These are phyloP conservation scores for Candida hungchunana DNA, from an alignment of 805 yeast species.

Conservation along the genomic window DNA sequence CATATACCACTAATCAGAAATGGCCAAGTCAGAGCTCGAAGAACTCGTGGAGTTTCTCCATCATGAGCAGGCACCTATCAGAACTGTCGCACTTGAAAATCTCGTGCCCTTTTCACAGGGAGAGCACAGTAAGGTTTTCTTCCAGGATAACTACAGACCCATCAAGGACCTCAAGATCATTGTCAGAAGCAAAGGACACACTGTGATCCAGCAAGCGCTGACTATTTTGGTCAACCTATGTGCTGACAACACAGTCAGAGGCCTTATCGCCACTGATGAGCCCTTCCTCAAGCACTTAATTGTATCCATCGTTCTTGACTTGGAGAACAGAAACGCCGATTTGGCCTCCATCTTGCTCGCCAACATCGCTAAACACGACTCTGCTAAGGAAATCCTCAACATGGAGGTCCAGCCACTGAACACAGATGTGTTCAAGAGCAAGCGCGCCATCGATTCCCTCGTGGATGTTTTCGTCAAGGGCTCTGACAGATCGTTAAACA, in stretches of 20 bases:
- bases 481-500: conserved; percentile 63
- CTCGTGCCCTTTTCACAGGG: conserved; percentile 79
- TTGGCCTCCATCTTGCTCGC: conserved; percentile 79
- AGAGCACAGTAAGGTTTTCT: conserved; percentile 59
- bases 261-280: conserved; percentile 59
- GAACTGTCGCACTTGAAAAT: conserved; percentile 80
- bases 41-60: conserved; percentile 73
- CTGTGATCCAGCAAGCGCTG: conserved; percentile 59
- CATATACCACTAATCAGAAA: conserved; percentile 1
- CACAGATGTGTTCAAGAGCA: conserved; percentile 51
- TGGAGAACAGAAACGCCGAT: conserved; percentile 67
- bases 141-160: conserved; percentile 64
- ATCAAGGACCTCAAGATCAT: conserved; percentile 66
- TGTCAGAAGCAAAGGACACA: conserved; percentile 51
- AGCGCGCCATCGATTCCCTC: conserved; percentile 65
- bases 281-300: conserved; percentile 48
- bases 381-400: conserved; percentile 49
- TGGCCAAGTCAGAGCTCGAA: conserved; percentile 37
- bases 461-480: conserved; percentile 91
- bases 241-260: conserved; percentile 62
- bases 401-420: conserved; percentile 33
- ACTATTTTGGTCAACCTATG: conserved; percentile 83
- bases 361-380: conserved; percentile 77
- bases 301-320: conserved; percentile 45
- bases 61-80: conserved; percentile 72